A percentile compares a stretch with the other conserved stretches of the same genome.
phyloP scores from a whole-genome alignment of 345 rosid species.

The Hevea brasiliensis region DNA sequence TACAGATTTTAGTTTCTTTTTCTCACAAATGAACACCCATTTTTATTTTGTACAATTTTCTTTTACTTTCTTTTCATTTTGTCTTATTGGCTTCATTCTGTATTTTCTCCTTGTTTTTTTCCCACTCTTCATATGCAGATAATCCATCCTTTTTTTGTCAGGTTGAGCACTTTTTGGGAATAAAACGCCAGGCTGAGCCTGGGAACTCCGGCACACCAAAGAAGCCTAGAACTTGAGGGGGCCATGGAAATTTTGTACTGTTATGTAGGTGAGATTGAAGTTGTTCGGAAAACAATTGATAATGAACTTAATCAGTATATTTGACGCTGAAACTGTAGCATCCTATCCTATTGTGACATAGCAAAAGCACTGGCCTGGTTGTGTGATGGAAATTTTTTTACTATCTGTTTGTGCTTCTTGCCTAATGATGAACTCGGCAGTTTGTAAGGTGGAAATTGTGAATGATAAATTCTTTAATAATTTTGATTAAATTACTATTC shows the following conservation, averaged over 20 bases:
- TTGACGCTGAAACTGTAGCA: neutral
- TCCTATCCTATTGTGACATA: neutral
- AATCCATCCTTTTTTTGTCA: constrained; percentile 13
- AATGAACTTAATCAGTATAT: neutral
- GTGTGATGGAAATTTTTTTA: neutral
- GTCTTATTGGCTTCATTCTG: neutral
- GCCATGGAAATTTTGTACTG: neutral
- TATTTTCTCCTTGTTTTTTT: neutral
- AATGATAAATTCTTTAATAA: no score
- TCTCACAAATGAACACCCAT: no score
- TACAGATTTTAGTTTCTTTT: no score
- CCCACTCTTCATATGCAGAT: neutral
- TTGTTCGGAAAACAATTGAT: neutral
- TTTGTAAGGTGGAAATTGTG: no score
- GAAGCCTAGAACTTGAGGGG: constrained; percentile 60
- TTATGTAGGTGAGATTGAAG: neutral
- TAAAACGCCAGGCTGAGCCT: constrained; percentile 68
- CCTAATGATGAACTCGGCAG: no score
- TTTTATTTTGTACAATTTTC: neutral
- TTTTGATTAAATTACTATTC: no score
- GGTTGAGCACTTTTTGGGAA: constrained; percentile 97
- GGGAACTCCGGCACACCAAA: constrained; percentile 46
- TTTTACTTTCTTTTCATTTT: neutral
- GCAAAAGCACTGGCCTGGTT: neutral
- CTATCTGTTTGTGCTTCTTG: neutral